These are phyloP conservation scores for Lodderomyces margitis DNA, from an alignment of 1,139 yeast species.

Conservation along the genomic window DNA sequence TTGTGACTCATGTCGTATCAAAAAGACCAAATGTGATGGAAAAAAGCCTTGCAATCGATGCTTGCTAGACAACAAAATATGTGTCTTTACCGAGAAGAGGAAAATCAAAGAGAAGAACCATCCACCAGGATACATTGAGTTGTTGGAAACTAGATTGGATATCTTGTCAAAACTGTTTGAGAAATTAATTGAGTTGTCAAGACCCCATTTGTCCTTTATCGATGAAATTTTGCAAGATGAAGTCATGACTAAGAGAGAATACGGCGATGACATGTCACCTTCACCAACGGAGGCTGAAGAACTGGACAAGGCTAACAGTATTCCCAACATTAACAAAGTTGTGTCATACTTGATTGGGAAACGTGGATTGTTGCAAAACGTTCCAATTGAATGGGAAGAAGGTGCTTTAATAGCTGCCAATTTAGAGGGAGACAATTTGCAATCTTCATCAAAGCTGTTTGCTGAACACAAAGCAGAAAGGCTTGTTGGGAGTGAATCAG, in stretches of 20 bases:
- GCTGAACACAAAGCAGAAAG: conserved; percentile 28
- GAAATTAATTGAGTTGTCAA: conserved; percentile 34
- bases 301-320: conserved; percentile 7
- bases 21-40: conserved; percentile 77
- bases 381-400: conserved; percentile 47
- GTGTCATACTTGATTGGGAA: conserved; percentile 42
- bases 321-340: conserved; percentile 53
- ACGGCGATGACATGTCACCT: not conserved
- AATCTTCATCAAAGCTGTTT: conserved; percentile 28
- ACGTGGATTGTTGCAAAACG: conserved; percentile 33
- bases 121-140: conserved; percentile 67
- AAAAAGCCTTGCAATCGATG: conserved; percentile 74
- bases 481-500: conserved; percentile 4
- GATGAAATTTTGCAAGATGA: conserved; percentile 11
- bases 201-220: conserved; percentile 34
- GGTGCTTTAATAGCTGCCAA: conserved; percentile 44
- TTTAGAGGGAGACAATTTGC: conserved; percentile 22
- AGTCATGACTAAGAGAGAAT: not conserved
- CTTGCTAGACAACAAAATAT: conserved; percentile 65
- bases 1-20: conserved; percentile 75
- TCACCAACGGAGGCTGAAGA: conserved; percentile 2
- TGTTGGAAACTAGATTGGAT: conserved; percentile 65
- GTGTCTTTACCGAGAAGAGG: conserved; percentile 71
- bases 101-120: conserved; percentile 59
- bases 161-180: conserved; percentile 57